Evolutionary conservation across 257 asterid genomes (phyloP).

Genomic region (Rhazya stricta): DNA sequence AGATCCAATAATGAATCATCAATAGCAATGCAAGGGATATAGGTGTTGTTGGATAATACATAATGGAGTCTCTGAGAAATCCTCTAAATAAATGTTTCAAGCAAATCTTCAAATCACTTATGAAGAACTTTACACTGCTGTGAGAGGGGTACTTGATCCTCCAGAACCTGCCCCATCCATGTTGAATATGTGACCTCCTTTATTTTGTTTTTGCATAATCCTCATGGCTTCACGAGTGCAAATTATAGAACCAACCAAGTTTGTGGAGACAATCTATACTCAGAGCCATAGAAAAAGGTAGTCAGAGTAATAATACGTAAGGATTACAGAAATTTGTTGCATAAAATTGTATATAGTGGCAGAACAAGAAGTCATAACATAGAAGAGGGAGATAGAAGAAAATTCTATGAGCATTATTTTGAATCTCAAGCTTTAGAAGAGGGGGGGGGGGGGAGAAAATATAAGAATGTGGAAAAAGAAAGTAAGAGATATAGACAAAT

Average conservation of each 20-base stretch:
- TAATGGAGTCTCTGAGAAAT: background rate
- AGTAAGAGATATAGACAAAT: background rate
- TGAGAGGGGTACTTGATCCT: constrained; percentile 96
- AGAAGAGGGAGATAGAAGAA: background rate
- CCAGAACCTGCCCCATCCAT: constrained; percentile 99
- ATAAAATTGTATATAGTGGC: background rate
- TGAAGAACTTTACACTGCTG: constrained; percentile 81
- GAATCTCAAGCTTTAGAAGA: background rate
- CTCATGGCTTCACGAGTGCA: constrained; percentile 92
- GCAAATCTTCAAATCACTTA: background rate
- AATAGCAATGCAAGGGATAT: background rate
- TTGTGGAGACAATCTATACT: constrained; percentile 85
- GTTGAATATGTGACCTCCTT: constrained; percentile 89
- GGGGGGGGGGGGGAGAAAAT: too few species aligned
- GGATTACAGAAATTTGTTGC: background rate
- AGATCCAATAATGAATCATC: constrained; percentile 16
- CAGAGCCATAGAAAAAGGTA: background rate
- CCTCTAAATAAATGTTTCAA: constrained; percentile 1
- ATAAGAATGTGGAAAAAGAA: background rate
- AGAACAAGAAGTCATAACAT: background rate
- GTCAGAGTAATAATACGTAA: background rate
- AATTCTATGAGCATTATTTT: background rate
- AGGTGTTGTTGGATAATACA: background rate
- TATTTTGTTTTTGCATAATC: constrained; percentile 55
- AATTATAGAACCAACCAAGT: constrained; percentile 86